phyloP scores from a whole-genome alignment of 306 rosid species.

The Cercis canadensis region DNA sequence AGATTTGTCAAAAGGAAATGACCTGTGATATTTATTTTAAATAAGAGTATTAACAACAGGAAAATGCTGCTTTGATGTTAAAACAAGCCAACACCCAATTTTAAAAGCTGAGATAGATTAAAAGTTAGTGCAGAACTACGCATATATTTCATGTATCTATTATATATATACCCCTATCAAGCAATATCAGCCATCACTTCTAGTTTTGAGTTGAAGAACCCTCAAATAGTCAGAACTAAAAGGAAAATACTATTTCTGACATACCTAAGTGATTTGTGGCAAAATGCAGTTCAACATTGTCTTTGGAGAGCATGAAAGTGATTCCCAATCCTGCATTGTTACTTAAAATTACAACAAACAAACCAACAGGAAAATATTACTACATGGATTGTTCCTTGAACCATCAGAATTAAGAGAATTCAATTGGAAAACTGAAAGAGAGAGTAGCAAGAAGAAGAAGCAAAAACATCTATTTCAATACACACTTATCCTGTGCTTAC shows the following conservation, averaged over 20 bases:
- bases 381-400: slow-evolving; percentile 9
- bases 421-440: neutral
- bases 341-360: slow-evolving; percentile 51
- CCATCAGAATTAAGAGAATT: too few relatives aligned
- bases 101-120: slow-evolving; percentile 16
- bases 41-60: neutral
- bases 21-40: slow-evolving; percentile 52
- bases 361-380: slow-evolving; percentile 19
- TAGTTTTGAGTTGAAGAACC: neutral
- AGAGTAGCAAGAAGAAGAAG: neutral
- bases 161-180: too few relatives aligned
- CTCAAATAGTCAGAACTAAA: neutral
- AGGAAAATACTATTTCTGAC: slow-evolving; percentile 3
- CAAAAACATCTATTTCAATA: too few relatives aligned
- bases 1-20: slow-evolving; percentile 89
- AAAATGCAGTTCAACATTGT: slow-evolving; percentile 83
- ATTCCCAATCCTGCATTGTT: slow-evolving; percentile 90
- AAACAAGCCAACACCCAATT: neutral
- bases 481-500: slow-evolving; percentile 53
- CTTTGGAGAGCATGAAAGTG: slow-evolving; percentile 69
- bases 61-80: neutral
- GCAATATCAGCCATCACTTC: slow-evolving; percentile 24
- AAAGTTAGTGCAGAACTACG: neutral
- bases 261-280: slow-evolving; percentile 85
- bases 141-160: neutral